Evolutionary conservation across 2,329 filamentous ascomycete genomes (phyloP).

Genomic region (Pseudogymnoascus sp.): DNA sequence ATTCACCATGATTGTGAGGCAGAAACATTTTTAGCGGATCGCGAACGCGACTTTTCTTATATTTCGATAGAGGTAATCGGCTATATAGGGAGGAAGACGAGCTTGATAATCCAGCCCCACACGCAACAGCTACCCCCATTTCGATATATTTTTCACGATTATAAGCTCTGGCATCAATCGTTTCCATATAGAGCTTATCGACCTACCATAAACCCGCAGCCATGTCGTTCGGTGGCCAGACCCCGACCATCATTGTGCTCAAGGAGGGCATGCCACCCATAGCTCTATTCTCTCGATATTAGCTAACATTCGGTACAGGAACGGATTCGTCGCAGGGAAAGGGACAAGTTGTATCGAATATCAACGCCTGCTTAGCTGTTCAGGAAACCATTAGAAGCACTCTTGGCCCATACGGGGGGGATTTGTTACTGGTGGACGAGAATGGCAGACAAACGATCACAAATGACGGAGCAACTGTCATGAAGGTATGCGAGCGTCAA

Average conservation of each 20-base stretch:
- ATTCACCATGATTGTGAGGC: slow-evolving; percentile 11
- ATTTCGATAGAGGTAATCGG: slow-evolving; percentile 10
- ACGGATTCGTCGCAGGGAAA: slow-evolving; percentile 97
- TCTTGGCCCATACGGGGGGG: slow-evolving; percentile 91
- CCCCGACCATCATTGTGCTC: slow-evolving; percentile 94
- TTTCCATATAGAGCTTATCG: slow-evolving; percentile 1
- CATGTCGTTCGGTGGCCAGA: slow-evolving; percentile 97
- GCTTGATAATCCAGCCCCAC: slow-evolving; percentile 7
- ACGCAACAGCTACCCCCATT: slow-evolving; percentile 5
- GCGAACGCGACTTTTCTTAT: slow-evolving; percentile 11
- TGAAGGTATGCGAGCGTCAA: slow-evolving; percentile 61
- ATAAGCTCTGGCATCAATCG: neutral
- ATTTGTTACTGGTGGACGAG: slow-evolving; percentile 88
- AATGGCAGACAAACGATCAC: slow-evolving; percentile 97
- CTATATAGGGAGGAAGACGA: slow-evolving; percentile 5
- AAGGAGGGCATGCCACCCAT: slow-evolving; percentile 69
- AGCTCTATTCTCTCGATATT: slow-evolving; percentile 19
- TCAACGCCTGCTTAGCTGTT: slow-evolving; percentile 94
- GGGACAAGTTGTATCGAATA: slow-evolving; percentile 94
- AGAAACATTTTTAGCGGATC: slow-evolving; percentile 11
- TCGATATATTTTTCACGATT: slow-evolving; percentile 6
- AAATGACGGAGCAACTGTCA: slow-evolving; percentile 97
- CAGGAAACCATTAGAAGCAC: slow-evolving; percentile 95
- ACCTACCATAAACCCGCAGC: slow-evolving; percentile 6
- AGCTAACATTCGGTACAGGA: slow-evolving; percentile 44